A percentile compares a stretch with the other conserved stretches of the same genome.
phyloP scores from a whole-genome alignment of 345 rosid species.

The Aquilaria sinensis region DNA sequence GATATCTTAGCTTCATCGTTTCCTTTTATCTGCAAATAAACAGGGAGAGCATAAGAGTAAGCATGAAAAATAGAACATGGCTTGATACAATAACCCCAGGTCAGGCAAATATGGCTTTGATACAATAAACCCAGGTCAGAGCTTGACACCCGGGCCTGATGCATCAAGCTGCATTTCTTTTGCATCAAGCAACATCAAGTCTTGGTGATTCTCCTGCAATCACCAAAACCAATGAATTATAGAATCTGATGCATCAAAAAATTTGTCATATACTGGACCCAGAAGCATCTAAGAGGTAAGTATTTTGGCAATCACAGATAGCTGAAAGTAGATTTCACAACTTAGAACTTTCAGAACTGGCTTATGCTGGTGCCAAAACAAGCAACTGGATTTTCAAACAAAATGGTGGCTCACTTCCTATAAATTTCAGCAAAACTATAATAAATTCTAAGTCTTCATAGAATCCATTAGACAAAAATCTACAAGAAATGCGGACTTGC shows the following conservation, averaged over 20 bases:
- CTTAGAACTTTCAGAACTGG: no score
- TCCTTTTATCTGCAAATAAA: slow-evolving; percentile 58
- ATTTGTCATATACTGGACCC: no score
- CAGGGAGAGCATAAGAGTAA: slow-evolving; percentile 40
- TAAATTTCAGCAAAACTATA: no score
- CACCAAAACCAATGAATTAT: slow-evolving; percentile 37
- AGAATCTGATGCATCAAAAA: slow-evolving; percentile 26
- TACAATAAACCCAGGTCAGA: slow-evolving; percentile 33
- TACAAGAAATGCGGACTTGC: no score
- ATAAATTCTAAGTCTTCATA: no score
- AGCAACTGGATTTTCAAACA: no score
- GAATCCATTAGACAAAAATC: no score
- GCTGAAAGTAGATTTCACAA: background rate
- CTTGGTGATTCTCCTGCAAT: slow-evolving; percentile 36
- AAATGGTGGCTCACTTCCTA: no score
- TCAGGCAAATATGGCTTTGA: slow-evolving; percentile 35
- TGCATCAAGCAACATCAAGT: slow-evolving; percentile 46
- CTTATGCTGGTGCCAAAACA: no score
- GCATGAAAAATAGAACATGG: slow-evolving; percentile 16
- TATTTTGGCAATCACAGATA: background rate
- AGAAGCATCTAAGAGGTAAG: slow-evolving; percentile 1
- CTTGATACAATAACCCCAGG: no score
- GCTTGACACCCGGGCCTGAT: slow-evolving; percentile 48
- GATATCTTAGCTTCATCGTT: slow-evolving; percentile 60
- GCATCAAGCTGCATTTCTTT: slow-evolving; percentile 53